These are phyloP conservation scores for Calonectria naviculata DNA, from an alignment of 2,329 filamentous ascomycete species.

Conservation along the genomic window DNA sequence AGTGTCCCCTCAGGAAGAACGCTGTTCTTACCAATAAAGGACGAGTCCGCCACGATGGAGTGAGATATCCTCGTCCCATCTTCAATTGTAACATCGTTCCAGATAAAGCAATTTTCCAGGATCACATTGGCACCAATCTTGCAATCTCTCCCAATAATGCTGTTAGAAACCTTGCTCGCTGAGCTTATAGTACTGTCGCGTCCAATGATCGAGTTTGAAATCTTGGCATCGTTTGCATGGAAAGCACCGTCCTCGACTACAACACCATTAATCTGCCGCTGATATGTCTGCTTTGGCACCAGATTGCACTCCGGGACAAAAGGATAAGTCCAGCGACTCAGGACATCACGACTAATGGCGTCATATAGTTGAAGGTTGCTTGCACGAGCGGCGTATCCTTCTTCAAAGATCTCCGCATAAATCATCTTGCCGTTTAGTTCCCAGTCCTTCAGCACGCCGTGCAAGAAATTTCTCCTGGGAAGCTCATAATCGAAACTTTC, in stretches of 20 bases:
- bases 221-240: slow-evolving; percentile 76
- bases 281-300: slow-evolving; percentile 80
- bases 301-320: slow-evolving; percentile 91
- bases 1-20: slow-evolving; percentile 78
- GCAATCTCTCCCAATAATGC: slow-evolving; percentile 86
- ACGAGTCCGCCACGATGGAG: slow-evolving; percentile 81
- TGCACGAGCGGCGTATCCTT: slow-evolving; percentile 88
- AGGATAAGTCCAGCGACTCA: slow-evolving; percentile 88
- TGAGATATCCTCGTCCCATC: slow-evolving; percentile 78
- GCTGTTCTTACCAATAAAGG: slow-evolving; percentile 76
- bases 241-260: slow-evolving; percentile 85
- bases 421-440: slow-evolving; percentile 98
- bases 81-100: slow-evolving; percentile 84
- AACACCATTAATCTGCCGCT: slow-evolving; percentile 73
- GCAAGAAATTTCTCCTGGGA: slow-evolving; percentile 87
- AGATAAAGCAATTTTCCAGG: slow-evolving; percentile 85
- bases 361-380: slow-evolving; percentile 91
- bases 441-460: slow-evolving; percentile 94
- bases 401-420: slow-evolving; percentile 85
- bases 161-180: slow-evolving; percentile 76
- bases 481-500: slow-evolving; percentile 98
- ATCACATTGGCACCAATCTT: slow-evolving; percentile 86
- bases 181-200: slow-evolving; percentile 80
- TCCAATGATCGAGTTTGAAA: slow-evolving; percentile 81
- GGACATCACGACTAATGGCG: slow-evolving; percentile 86